phyloP scores from a whole-genome alignment of 495 filamentous ascomycete species.

The Daldinia grandis region DNA sequence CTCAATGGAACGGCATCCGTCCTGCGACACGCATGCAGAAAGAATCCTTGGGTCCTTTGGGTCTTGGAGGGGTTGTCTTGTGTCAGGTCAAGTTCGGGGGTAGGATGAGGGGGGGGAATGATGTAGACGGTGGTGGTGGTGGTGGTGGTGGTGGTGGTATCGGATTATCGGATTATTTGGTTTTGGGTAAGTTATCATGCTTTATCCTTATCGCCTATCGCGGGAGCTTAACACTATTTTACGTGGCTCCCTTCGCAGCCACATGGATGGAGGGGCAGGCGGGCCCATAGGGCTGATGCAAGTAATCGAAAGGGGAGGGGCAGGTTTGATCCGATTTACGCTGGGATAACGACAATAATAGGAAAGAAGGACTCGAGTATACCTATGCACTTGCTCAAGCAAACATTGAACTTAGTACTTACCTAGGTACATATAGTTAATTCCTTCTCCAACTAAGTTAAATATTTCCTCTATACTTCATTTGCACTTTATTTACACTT shows the following conservation, averaged over 20 bases:
- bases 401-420: neutral
- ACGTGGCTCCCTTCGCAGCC: slow-evolving; percentile 11
- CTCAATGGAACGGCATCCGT: neutral
- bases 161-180: slow-evolving; percentile 11
- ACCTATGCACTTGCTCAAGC: neutral
- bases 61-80: neutral
- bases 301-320: neutral
- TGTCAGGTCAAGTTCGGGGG: slow-evolving; percentile 18
- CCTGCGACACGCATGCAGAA: slow-evolving; percentile 3
- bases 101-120: neutral
- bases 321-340: neutral
- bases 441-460: neutral
- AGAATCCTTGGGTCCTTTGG: neutral
- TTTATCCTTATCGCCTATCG: slow-evolving; percentile 30
- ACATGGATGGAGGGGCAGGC: slow-evolving; percentile 23
- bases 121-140: neutral
- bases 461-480: neutral
- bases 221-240: slow-evolving; percentile 1
- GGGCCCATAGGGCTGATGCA: slow-evolving; percentile 30
- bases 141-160: too few species aligned
- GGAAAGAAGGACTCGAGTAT: neutral
- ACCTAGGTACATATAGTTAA: neutral
- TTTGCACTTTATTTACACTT: neutral
- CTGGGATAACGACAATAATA: neutral
- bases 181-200: neutral